These are phyloP conservation scores for Tothia fuscella DNA, from an alignment of 2,329 filamentous ascomycete genomes.

Conservation along the genomic window DNA sequence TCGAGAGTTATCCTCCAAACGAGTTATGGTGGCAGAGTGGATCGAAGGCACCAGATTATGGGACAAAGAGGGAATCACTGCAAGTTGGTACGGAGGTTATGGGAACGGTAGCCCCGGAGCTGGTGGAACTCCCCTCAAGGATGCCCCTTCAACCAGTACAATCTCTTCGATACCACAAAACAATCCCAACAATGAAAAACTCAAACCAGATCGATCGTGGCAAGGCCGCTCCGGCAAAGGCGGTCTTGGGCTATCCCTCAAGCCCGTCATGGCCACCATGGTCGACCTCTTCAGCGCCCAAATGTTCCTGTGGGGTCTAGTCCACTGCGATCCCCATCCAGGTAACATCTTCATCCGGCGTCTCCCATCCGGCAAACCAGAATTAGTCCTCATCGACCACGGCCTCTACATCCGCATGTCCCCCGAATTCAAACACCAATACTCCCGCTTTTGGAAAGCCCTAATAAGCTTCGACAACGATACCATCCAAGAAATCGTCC, in stretches of 20 bases:
- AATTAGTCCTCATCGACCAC: slow-evolving; percentile 94
- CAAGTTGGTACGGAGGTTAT: slow-evolving; percentile 66
- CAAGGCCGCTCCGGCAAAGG: slow-evolving; percentile 59
- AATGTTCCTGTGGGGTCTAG: slow-evolving; percentile 92
- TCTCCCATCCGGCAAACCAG: slow-evolving; percentile 65
- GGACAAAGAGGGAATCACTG: slow-evolving; percentile 75
- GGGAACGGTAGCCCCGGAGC: slow-evolving; percentile 68
- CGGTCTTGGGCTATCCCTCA: slow-evolving; percentile 70
- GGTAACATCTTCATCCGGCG: slow-evolving; percentile 95
- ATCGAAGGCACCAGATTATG: slow-evolving; percentile 88
- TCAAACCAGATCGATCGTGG: slow-evolving; percentile 81
- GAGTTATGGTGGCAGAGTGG: slow-evolving; percentile 93
- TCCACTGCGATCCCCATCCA: slow-evolving; percentile 94
- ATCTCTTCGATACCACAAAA: slow-evolving; percentile 27
- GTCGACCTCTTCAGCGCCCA: slow-evolving; percentile 93
- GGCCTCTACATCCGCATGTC: slow-evolving; percentile 91
- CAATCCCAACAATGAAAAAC: slow-evolving; percentile 33
- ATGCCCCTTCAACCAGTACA: slow-evolving; percentile 29
- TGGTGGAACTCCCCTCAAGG: slow-evolving; percentile 50
- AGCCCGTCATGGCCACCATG: slow-evolving; percentile 93
- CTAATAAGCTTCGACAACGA: slow-evolving; percentile 88
- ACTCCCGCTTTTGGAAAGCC: slow-evolving; percentile 84
- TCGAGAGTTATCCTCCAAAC: slow-evolving; percentile 65
- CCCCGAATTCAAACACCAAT: slow-evolving; percentile 71
- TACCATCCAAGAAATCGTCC: slow-evolving; percentile 60